Evolutionary conservation across 176 grass and related monocot species (phyloP).

Genomic region (Aegilops longissima): DNA sequence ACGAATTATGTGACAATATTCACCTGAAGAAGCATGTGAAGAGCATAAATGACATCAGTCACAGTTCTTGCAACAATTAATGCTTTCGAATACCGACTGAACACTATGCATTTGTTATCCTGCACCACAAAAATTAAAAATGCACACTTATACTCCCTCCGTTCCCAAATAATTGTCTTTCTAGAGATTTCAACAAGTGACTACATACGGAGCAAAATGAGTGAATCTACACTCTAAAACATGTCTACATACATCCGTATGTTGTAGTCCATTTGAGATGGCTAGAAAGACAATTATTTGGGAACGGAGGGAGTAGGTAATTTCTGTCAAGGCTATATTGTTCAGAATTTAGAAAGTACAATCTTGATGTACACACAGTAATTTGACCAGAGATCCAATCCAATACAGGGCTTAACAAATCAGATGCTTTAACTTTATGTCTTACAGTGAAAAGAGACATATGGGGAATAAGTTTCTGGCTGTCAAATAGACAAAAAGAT

Average conservation of each 20-base stretch:
- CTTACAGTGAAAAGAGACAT: not conserved
- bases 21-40: conserved; percentile 94
- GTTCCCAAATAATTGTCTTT: too few relatives aligned
- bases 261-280: too few relatives aligned
- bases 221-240: too few relatives aligned
- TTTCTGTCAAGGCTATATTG: not conserved
- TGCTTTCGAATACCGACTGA: conserved; percentile 49
- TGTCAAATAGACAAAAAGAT: not conserved
- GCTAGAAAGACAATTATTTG: too few relatives aligned
- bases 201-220: too few relatives aligned
- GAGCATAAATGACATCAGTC: conserved; percentile 68
- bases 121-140: conserved; percentile 26
- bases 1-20: not conserved
- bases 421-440: not conserved
- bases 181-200: too few relatives aligned
- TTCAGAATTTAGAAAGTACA: not conserved
- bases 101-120: conserved; percentile 67
- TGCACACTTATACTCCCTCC: not conserved
- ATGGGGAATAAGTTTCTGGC: not conserved
- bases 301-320: not conserved
- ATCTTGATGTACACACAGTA: not conserved
- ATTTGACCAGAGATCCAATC: not conserved
- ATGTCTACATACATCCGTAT: too few relatives aligned
- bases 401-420: not conserved
- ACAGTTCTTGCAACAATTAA: conserved; percentile 64